Evolutionary conservation across 495 filamentous ascomycete genomes (phyloP), one percentile per base, ranked within the genome.

Genomic region (Friedmanniomyces endolithicus): DNA sequence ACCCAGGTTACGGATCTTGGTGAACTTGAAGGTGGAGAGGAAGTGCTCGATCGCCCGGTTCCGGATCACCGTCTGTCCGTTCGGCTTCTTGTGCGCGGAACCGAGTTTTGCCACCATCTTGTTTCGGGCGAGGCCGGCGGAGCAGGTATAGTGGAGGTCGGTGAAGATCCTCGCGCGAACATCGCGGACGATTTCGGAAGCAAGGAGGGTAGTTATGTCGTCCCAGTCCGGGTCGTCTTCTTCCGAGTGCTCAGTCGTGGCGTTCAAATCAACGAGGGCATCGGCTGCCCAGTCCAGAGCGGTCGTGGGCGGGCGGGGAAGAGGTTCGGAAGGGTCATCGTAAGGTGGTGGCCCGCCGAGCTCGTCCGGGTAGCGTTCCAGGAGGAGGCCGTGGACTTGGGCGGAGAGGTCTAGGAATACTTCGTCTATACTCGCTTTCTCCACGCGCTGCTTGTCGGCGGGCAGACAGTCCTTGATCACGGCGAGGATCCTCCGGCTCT

Each of bases 91-190:
- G 72, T 87, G 78, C 22, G 78, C 86, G 29, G 87, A 92, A 53
- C 90, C 92, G 48, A 97, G 73, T 71, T 97, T 98, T 46, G 88
- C 87, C 55, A 97, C 77, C 82, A 95, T 89, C 68, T 95, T 98
- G 71, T 96, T 97, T 29, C 77, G 77, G 16, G 88, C 85, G 60
- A 98, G 73, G 7, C 92, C 92, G 0, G 78, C 92, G 23, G 88
- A 90, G 69, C 88, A 95, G 16, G 90, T 96, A 66, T 97, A 97
- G 45, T 80, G 79, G 24, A 95, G 68, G 45, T 75, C 68, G 40
- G 81, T 75, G 63, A 76, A 78, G 31, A 97, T 78, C 25, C 76
- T 72, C 11, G 69, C 71, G 23, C 92, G 77, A 24, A 96, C 74
- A 43, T 78, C 72, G n/a, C 86, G 78, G 34, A 94, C 83, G 61